Base-by-base conservation (phyloP, 2,329 filamentous ascomycete genomes). In the Penicillium sclerotiorum region DNA sequence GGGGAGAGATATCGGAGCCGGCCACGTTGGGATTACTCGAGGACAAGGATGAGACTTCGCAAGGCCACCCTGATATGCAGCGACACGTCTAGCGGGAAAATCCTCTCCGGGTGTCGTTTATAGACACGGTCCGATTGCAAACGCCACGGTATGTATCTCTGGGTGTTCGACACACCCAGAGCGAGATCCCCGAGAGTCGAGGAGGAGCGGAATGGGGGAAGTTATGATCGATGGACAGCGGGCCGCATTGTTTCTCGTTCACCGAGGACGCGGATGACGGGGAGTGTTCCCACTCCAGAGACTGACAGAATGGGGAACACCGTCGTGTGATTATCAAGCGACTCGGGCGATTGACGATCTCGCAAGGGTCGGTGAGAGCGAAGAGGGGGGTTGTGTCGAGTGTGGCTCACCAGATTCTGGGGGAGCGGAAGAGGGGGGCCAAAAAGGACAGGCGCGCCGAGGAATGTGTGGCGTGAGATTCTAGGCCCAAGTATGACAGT, bases 351-450 rank as follows among this genome's bases (percentile, higher is more conserved):
- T 36, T 45, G 15, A n/a, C n/a, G n/a, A n/a, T n/a, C n/a, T n/a
- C n/a, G n/a, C n/a, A n/a, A n/a, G n/a, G n/a, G n/a, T n/a, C n/a
- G n/a, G n/a, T n/a, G n/a, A 13, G 21, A 11, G 28, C 37, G 25
- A 36, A 18, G 40, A 42, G 15, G 49, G 51, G 15, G 35, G 50
- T 39, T 27, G 42, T 72, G 38, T 82, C 79, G 55, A 89, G 94
- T 56, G 72, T 95, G 37, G 74, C 33, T 36, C n/a, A 36, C 33
- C 20, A 4, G 11, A 13, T 9, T 18, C 15, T 32, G 11, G 73
- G 45, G 75, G 86, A 0, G 73, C 95, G 25, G 80, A 86, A 53
- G 80, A 86, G 39, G 87, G 89, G 47, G 40, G 47, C 30, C 41
- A 52, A 36, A 51, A 28, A 40, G 21, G 33, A 36, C n/a, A n/a